Evolutionary conservation across 768 basidiomycete genomes (phyloP).

Genomic region (Russula emetica): DNA sequence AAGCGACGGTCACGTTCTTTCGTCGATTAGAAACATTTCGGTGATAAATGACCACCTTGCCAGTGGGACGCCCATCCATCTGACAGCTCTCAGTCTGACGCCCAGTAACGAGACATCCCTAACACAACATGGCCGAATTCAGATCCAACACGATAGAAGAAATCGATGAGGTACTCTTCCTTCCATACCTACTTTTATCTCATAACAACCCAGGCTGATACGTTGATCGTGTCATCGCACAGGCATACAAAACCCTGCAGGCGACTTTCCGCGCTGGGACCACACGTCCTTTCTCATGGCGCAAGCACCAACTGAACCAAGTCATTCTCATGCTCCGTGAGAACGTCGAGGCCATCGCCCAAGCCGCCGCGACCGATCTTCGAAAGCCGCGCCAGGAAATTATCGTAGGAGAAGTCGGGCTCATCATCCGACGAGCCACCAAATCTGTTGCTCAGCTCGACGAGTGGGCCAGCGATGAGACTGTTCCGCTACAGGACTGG

Average conservation of each 20-base stretch:
- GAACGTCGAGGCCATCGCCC: slow-evolving; percentile 50
- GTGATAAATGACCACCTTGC: not conserved
- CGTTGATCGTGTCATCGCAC: not conserved
- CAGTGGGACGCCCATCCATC: not conserved
- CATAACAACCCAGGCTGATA: not conserved
- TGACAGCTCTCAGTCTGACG: not conserved
- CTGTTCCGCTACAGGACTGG: slow-evolving; percentile 38
- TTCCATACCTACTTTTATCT: not conserved
- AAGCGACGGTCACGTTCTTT: not conserved
- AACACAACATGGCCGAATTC: slow-evolving; percentile 12
- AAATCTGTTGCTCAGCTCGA: slow-evolving; percentile 44
- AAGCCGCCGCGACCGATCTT: slow-evolving; percentile 39
- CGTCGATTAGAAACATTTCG: not conserved
- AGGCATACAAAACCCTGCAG: slow-evolving; percentile 20
- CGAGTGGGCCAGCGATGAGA: slow-evolving; percentile 51
- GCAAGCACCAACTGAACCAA: slow-evolving; percentile 60
- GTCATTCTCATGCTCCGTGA: slow-evolving; percentile 59
- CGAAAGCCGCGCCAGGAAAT: slow-evolving; percentile 31
- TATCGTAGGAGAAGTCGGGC: slow-evolving; percentile 41
- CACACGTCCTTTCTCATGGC: slow-evolving; percentile 54
- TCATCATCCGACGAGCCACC: slow-evolving; percentile 33
- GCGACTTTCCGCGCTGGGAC: slow-evolving; percentile 61
- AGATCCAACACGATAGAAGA: slow-evolving; percentile 14
- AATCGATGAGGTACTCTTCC: slow-evolving; percentile 5
- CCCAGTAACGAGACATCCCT: not conserved